Evolutionary conservation across 192 early-diverging fungal species (phyloP), one percentile per base, ranked within the genome.

Genomic region (Gryganskiella cystojenkinii): DNA sequence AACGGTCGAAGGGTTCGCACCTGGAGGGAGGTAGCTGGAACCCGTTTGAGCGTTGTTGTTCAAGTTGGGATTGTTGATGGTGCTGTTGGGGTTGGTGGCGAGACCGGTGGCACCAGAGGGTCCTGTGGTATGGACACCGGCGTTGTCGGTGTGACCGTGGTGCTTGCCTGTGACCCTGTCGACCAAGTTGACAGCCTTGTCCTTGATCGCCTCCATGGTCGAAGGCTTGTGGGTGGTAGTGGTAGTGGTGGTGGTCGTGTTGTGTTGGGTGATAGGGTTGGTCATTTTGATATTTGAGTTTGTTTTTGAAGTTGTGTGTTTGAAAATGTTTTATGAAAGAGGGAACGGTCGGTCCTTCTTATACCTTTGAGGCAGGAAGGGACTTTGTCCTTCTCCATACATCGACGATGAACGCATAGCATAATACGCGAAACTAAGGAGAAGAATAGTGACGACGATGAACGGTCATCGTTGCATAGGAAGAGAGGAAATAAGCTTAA

Each of bases 111-210:
- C 37, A 9, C 37, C 37, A 13, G 37, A 40, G 37, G 37, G 37
- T 9, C 37, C 37, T 9, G 47, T 50, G 47, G 47, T 24, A n/a
- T 17, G 47, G 47, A 20, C 47, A 17, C 15, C 47, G 22, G 4
- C 22, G 22, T 20, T 19, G 47, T 17, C 19, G 47, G 6, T 24
- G 47, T 50, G 47, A 50, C 19, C 15, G 19, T 64, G 61, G 45
- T 28, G 15, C 61, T 64, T 65, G 46, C 71, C 71, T 17, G 71
- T 74, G 57, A 66, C 50, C 56, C 66, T 74, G 20, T 49, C 1
- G 45, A 67, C 24, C 30, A 75, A 25, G 64, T 66, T 50, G 19
- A 64, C 0, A 22, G 71, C 71, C 64, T 74, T 74, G 19, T 74
- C 71, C 58, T 67, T 75, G 52, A 75, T 60, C 10, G 44, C 30